Conservation (phyloP, 371 early-diverging fungal genomes). For the Actinomortierella ambigua region DNA sequence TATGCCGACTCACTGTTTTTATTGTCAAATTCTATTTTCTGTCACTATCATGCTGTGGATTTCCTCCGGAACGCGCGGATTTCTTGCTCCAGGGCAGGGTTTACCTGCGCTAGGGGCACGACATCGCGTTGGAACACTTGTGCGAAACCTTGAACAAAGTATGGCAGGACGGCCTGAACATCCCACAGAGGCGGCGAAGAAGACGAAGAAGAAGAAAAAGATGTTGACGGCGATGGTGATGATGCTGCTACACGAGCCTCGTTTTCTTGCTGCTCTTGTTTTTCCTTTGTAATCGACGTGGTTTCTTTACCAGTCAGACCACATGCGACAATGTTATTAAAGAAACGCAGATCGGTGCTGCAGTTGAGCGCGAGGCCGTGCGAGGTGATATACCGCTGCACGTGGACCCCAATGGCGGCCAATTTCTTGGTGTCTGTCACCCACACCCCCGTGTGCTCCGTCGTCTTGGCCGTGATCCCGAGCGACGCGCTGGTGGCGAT, state of each 20-base stretch:
- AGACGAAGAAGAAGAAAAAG: too few species aligned
- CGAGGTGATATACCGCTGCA: constrained; percentile 86
- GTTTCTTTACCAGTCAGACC: constrained; percentile 81
- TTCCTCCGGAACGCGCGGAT: constrained; percentile 5
- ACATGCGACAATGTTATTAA: constrained; percentile 89
- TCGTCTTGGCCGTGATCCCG: constrained; percentile 70
- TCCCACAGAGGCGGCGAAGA: constrained; percentile 8
- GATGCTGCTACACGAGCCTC: too few species aligned
- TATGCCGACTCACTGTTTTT: not conserved
- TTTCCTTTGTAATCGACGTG: constrained; percentile 73
- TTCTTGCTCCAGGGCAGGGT: constrained; percentile 18
- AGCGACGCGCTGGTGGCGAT: constrained; percentile 72
- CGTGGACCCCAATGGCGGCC: constrained; percentile 86
- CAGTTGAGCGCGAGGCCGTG: constrained; percentile 97
- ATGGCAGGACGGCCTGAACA: constrained; percentile 44
- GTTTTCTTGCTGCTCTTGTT: constrained; percentile 11
- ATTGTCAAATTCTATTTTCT: not conserved
- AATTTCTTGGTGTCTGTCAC: constrained; percentile 74
- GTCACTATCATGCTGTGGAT: not conserved
- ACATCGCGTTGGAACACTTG: constrained; percentile 39
- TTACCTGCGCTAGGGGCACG: constrained; percentile 23
- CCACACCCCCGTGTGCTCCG: constrained; percentile 89
- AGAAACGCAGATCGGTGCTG: constrained; percentile 85
- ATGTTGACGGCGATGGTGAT: too few species aligned
- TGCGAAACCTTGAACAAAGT: constrained; percentile 40